These are phyloP conservation scores for Gentiana dahurica DNA, from an alignment of 257 asterid genomes.

Conservation along the genomic window DNA sequence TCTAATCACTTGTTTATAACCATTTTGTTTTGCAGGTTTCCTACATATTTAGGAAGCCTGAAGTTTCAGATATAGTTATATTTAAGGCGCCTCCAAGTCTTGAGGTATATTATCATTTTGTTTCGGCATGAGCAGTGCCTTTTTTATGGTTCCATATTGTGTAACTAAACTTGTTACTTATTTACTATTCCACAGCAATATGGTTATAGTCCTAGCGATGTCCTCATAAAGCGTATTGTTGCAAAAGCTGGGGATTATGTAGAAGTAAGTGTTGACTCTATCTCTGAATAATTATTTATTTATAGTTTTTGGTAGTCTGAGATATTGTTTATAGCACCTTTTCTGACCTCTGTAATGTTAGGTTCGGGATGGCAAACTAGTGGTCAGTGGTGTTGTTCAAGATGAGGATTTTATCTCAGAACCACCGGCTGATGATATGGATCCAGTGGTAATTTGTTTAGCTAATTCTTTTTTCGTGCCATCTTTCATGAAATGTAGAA, in stretches of 20 bases:
- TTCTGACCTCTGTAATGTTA: constrained; percentile 11
- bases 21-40: constrained; percentile 51
- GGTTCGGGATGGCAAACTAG: constrained; percentile 71
- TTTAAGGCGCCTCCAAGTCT: constrained; percentile 79
- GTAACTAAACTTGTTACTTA: constrained; percentile 3
- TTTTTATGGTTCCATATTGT: not conserved
- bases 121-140: not conserved
- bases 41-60: constrained; percentile 72
- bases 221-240: constrained; percentile 84
- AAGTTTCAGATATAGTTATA: constrained; percentile 75
- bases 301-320: not conserved
- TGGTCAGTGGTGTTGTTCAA: constrained; percentile 63
- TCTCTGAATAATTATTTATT: not conserved
- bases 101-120: constrained; percentile 37
- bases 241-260: constrained; percentile 89
- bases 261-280: constrained; percentile 34
- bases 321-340: not conserved
- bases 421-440: constrained; percentile 85
- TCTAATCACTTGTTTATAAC: not conserved
- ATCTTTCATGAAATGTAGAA: not conserved
- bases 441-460: constrained; percentile 43
- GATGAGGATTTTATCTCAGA: constrained; percentile 86
- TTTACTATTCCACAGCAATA: constrained; percentile 34
- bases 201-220: constrained; percentile 65
- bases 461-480: not conserved